A percentile compares a stretch with the other conserved stretches of the same genome.
Conservation (phyloP, 2,329 filamentous ascomycete genomes). For the Colletotrichum musae region DNA sequence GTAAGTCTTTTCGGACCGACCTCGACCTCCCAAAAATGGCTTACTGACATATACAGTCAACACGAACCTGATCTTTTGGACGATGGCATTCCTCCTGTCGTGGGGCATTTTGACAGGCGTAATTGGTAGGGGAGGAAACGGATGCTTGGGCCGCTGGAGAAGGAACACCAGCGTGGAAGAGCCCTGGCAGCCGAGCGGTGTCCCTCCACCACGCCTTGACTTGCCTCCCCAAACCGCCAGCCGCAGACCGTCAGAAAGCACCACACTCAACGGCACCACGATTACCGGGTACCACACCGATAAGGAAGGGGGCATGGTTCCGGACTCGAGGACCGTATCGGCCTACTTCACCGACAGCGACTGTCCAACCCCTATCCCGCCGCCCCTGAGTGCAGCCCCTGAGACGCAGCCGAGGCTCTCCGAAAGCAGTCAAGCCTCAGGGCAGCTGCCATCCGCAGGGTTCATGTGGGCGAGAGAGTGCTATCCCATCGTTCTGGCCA, state of each 20-base stretch:
- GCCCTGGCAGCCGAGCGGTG: not conserved
- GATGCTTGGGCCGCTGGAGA: not conserved
- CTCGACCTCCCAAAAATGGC: not conserved
- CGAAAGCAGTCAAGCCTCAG: not conserved
- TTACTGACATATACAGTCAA: conserved; percentile 45
- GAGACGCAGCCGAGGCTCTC: not conserved
- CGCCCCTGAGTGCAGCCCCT: not conserved
- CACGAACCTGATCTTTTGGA: conserved; percentile 55
- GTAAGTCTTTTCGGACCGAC: conserved; percentile 50
- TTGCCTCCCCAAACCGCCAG: conserved; percentile 6
- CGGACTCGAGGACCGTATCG: conserved; percentile 29
- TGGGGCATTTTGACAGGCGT: conserved; percentile 28
- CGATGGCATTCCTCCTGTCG: conserved; percentile 46
- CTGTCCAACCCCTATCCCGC: conserved; percentile 14
- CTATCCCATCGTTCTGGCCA: conserved; percentile 50
- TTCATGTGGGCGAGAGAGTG: conserved; percentile 19
- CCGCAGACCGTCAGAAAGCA: conserved; percentile 30
- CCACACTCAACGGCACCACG: conserved; percentile 29
- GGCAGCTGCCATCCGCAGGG: not conserved
- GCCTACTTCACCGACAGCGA: conserved; percentile 37
- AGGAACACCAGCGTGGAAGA: not conserved
- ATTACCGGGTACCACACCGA: conserved; percentile 34
- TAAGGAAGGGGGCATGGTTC: conserved; percentile 32
- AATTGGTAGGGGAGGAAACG: not conserved
- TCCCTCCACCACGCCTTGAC: conserved; percentile 6